phyloP scores from a whole-genome alignment of 176 grass and related monocot genomes.

The Poa annua region DNA sequence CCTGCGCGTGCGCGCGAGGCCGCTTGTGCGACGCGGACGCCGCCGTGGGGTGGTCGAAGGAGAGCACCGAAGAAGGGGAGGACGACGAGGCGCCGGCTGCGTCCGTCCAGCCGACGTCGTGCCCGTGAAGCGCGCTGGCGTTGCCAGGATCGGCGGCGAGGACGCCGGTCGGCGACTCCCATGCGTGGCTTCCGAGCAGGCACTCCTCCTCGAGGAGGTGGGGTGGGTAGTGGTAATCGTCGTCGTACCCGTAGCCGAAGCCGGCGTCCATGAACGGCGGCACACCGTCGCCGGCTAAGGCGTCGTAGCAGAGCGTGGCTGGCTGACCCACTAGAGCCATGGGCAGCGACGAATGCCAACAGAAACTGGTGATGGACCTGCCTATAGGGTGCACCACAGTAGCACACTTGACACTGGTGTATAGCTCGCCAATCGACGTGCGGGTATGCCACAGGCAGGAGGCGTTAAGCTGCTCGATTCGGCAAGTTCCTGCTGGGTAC shows the following conservation, averaged over 20 bases:
- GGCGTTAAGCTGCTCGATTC: background rate
- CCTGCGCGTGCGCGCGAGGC: background rate
- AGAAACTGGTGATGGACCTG: background rate
- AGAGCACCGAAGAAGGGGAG: constrained; percentile 6
- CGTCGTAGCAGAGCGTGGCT: background rate
- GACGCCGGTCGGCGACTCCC: background rate
- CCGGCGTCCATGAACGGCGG: background rate
- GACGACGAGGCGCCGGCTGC: background rate
- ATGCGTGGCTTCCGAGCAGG: background rate
- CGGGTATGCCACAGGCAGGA: background rate
- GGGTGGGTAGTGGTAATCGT: background rate
- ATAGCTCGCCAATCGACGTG: background rate
- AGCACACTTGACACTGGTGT: background rate
- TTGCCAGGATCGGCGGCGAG: background rate
- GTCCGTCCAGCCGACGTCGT: background rate
- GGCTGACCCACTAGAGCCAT: constrained; percentile 29
- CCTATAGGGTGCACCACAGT: background rate
- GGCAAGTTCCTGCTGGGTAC: background rate
- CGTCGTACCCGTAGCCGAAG: background rate
- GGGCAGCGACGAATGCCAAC: background rate
- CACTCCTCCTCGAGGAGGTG: constrained; percentile 18
- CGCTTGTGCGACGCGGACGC: background rate
- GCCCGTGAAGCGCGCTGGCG: background rate
- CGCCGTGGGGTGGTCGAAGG: constrained; percentile 15
- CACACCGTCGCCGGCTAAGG: background rate